Percentiles rank a stretch among this genome's conserved stretches.
Conservation (phyloP, 495 filamentous ascomycete genomes). For the Daldinia childiae region DNA sequence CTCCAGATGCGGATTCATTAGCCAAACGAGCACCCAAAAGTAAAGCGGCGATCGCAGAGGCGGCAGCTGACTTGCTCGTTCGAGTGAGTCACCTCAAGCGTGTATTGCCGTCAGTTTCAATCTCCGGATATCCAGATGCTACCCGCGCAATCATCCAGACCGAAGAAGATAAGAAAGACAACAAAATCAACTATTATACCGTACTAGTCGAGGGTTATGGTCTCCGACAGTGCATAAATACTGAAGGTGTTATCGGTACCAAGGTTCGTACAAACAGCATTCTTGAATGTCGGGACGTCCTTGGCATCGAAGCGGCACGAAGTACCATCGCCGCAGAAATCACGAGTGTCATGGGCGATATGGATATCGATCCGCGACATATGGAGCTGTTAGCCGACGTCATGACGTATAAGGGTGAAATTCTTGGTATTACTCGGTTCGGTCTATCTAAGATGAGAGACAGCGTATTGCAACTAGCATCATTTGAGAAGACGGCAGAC, state of each 20-base stretch:
- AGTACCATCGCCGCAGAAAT: constrained; percentile 86
- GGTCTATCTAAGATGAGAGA: constrained; percentile 97
- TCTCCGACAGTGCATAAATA: constrained; percentile 87
- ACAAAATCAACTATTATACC: constrained; percentile 65
- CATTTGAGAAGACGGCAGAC: constrained; percentile 98
- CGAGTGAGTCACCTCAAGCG: constrained; percentile 86
- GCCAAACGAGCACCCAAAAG: constrained; percentile 61
- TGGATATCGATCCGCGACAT: constrained; percentile 97
- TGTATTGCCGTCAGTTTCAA: constrained; percentile 76
- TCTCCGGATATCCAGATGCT: constrained; percentile 87
- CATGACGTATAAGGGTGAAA: constrained; percentile 98
- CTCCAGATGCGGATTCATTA: constrained; percentile 57
- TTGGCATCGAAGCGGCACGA: constrained; percentile 95
- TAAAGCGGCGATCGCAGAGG: constrained; percentile 60
- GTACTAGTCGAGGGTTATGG: constrained; percentile 96
- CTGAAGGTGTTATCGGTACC: constrained; percentile 82
- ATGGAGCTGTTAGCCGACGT: constrained; percentile 99
- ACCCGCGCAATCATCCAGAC: constrained; percentile 87
- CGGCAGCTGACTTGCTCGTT: constrained; percentile 75
- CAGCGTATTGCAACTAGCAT: constrained; percentile 90
- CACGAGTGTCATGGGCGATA: constrained; percentile 80
- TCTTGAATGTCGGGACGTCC: constrained; percentile 89
- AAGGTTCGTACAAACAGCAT: constrained; percentile 82
- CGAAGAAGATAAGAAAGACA: constrained; percentile 56
- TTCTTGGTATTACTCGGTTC: constrained; percentile 97